Evolutionary conservation across 208 protist species (phyloP), one percentile per base, ranked within the genome.

Genomic region (Phytomonas sp.): DNA sequence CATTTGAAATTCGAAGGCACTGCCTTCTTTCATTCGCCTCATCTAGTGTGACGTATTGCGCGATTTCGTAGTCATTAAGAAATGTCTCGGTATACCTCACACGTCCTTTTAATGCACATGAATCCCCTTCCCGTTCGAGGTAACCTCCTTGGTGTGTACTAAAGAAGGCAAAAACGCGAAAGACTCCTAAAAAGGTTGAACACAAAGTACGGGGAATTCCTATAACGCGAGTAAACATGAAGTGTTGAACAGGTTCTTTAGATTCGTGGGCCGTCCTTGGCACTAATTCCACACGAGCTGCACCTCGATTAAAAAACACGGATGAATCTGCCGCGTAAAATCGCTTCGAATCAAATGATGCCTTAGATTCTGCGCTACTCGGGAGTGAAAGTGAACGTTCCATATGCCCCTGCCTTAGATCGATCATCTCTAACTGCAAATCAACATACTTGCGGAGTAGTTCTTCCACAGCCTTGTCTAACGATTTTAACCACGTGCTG

Each of bases 41-140:
- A 6, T 51, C 40, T 23, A 15, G 40, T 51, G 40, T 23, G 37
- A 60, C 31, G 46, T 67, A 73, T 30, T 51, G 32, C 20, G 32
- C 62, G 29, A 73, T 51, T 23, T 26, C 30, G 34, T n/a, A 36
- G 26, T 66, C 31, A 40, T 73, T 51, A 51, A 51, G 13, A 17
- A 51, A 51, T 51, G 40, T 23, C 13, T 51, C 40, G 40, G 40
- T 17, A 51, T 51, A 51, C 40, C 40, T 6, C 40, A 51, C 40
- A 23, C 40, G 40, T 20, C 40, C 40, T 51, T 51, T 51, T 51
- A 15, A 51, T 23, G 7, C 1, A 15, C 3, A 6, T 23, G 20
- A 15, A 51, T 51, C 13, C 40, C 20, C 40, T 20, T 51, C 40
- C 7, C 13, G 40, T 15, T 51, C 9, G 20, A 51, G 20, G 13